phyloP scores from a whole-genome alignment of 345 rosid genomes.

The Gossypium anomalum region DNA sequence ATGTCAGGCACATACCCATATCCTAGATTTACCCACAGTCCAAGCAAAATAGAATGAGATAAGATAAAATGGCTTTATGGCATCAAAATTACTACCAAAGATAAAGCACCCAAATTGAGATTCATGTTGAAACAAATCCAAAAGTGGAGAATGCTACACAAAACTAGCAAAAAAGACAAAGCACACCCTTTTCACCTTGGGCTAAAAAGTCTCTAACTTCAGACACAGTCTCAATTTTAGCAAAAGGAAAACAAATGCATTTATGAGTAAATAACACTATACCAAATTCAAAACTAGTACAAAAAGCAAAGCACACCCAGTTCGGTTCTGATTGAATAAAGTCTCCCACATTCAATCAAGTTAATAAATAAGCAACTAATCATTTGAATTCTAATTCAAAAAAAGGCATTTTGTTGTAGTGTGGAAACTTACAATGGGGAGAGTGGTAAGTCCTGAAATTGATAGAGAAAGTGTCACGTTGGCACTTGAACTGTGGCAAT shows the following conservation, averaged over 20 bases:
- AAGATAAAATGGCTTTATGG: not conserved
- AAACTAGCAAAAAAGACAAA: not conserved
- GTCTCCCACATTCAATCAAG: not conserved
- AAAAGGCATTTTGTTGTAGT: not conserved
- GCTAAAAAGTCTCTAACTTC: not conserved
- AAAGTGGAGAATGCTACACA: not conserved
- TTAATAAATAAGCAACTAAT: not conserved
- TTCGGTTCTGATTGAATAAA: not conserved
- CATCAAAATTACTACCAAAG: not conserved
- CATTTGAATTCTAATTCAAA: slow-evolving; percentile 15
- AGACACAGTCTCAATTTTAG: not conserved
- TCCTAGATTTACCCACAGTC: not conserved
- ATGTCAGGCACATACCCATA: not conserved
- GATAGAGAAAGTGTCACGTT: slow-evolving; percentile 62
- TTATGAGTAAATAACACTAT: not conserved
- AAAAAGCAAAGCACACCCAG: not conserved
- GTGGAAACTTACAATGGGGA: slow-evolving; percentile 14
- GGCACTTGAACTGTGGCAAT: slow-evolving; percentile 90
- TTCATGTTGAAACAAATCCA: not conserved
- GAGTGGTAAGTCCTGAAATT: slow-evolving; percentile 49
- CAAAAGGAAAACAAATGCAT: not conserved
- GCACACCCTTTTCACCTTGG: not conserved
- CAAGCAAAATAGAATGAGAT: not conserved
- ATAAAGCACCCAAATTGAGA: not conserved
- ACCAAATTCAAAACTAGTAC: not conserved